These are phyloP conservation scores for Physcomitrium patens DNA, from an alignment of 225 moss, liverwort and hornwort species.

Conservation along the genomic window DNA sequence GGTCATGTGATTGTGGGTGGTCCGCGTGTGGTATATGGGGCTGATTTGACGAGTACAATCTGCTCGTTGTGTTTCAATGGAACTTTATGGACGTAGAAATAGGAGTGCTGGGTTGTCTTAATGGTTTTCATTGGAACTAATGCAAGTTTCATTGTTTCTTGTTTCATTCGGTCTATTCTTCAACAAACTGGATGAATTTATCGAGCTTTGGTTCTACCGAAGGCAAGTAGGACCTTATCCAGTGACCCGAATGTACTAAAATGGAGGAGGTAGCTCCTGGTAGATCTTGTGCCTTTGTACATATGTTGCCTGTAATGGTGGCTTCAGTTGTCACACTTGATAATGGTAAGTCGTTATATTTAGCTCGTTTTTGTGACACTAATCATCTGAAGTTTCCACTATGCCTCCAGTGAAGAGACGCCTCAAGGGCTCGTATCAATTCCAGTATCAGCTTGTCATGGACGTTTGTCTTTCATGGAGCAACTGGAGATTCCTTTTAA, in stretches of 20 bases:
- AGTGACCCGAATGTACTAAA: constrained; percentile 33
- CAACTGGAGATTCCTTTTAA: constrained; percentile 42
- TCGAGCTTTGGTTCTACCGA: constrained; percentile 49
- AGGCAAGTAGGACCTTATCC: constrained; percentile 65
- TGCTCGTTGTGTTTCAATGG: constrained; percentile 27
- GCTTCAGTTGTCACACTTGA: constrained; percentile 27
- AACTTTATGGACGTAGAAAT: constrained; percentile 33
- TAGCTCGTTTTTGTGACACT: constrained; percentile 36
- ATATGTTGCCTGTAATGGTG: constrained; percentile 37
- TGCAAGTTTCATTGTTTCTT: constrained; percentile 47
- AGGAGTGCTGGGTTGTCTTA: constrained; percentile 21
- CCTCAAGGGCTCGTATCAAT: constrained; percentile 29
- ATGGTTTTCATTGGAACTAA: constrained; percentile 38
- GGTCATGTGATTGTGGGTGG: constrained; percentile 36
- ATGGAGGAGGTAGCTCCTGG: constrained; percentile 33
- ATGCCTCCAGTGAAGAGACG: constrained; percentile 49
- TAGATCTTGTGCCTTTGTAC: constrained; percentile 34
- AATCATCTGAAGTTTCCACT: constrained; percentile 41
- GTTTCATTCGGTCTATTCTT: constrained; percentile 51
- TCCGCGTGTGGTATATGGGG: constrained; percentile 21
- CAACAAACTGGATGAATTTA: constrained; percentile 54
- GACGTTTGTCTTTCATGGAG: constrained; percentile 45
- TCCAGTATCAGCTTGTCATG: constrained; percentile 38
- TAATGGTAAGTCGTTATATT: constrained; percentile 33
- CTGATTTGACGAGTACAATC: constrained; percentile 23